Evolutionary conservation across 2,329 filamentous ascomycete genomes (phyloP), one percentile per base, ranked within the genome.

Genomic region (Colletotrichum tofieldiae): DNA sequence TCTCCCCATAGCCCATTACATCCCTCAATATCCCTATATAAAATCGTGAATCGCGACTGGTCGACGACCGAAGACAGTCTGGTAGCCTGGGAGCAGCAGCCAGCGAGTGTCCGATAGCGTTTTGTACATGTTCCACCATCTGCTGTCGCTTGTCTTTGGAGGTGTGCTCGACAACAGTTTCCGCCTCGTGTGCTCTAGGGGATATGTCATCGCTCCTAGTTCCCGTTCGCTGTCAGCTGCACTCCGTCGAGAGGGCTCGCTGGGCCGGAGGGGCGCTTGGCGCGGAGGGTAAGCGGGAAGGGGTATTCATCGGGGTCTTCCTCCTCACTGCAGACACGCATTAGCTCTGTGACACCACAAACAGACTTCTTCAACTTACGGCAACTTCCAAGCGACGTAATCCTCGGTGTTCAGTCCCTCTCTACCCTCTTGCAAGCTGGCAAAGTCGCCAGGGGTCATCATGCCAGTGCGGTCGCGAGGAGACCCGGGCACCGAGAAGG

Each of bases 361-460:
- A 20, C 20, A 12, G 5, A 16, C 37, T 3, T 29, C 9, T 20
- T 26, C 26, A 37, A 95, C 95, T 93, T 89, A 98, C 93, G 96
- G 96, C 71, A 98, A 86, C 85, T 97, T 98, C 96, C 96, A 99
- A 41, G 96, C 93, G 79, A 98, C 94, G 82, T 99, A 98, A 80
- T 99, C 96, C 84, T 99, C 96, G 0, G 96, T 98, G 84, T 89
- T 96, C 77, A 99, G 85, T 1, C 96, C 95, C 82, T 99, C 96
- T 54, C 93, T 93, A 55, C 95, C 94, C 83, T 99, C 96, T 83
- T 98, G 96, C 67, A 99, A 86, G 77, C 94, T 98, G 37, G 95
- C 96, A 87, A 98, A 98, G 82, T 99, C 96, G 58, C 96, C 96
- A 9, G 96, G 96, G 0, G 96, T 99, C 96, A 99, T 98, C 95